Percentiles rank a stretch among this genome's conserved stretches.
Conservation (phyloP, 164 flowering plant genomes). For the Tetrastigma voinierianum region DNA sequence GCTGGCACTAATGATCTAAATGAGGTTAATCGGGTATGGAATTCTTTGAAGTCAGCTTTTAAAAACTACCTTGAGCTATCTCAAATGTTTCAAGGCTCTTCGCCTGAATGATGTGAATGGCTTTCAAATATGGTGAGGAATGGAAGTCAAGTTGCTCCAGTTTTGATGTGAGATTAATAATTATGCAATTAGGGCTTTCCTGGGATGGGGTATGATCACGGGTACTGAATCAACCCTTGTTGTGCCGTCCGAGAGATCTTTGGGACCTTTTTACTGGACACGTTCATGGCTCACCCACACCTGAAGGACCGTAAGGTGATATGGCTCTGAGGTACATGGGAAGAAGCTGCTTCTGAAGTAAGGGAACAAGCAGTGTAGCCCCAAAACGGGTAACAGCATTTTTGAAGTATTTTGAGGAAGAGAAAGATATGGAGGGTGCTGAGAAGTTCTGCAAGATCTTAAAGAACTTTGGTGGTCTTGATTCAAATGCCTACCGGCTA, state of each 20-base stretch:
- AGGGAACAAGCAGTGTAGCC: constrained; percentile 29
- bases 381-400: constrained; percentile 32
- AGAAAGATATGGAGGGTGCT: constrained; percentile 51
- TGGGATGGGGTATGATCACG: constrained; percentile 44
- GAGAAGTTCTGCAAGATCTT: constrained; percentile 52
- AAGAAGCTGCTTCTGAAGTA: constrained; percentile 32
- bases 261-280: constrained; percentile 33
- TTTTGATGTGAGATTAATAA: constrained; percentile 56
- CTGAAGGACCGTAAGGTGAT: constrained; percentile 33
- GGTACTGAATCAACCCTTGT: constrained; percentile 47
- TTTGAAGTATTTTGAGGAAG: constrained; percentile 36
- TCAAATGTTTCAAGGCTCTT: constrained; percentile 54
- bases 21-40: constrained; percentile 60
- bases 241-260: constrained; percentile 25
- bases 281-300: constrained; percentile 45
- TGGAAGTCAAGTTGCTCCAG: constrained; percentile 47
- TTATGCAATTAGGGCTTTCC: constrained; percentile 33
- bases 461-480: constrained; percentile 36
- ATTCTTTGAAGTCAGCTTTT: constrained; percentile 34
- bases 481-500: constrained; percentile 24
- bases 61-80: constrained; percentile 39
- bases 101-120: constrained; percentile 50
- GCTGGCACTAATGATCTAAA: constrained; percentile 42
- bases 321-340: constrained; percentile 41
- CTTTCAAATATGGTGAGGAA: constrained; percentile 38